Conservation (phyloP, 208 protist species). For the Trypanosoma scelopori region DNA sequence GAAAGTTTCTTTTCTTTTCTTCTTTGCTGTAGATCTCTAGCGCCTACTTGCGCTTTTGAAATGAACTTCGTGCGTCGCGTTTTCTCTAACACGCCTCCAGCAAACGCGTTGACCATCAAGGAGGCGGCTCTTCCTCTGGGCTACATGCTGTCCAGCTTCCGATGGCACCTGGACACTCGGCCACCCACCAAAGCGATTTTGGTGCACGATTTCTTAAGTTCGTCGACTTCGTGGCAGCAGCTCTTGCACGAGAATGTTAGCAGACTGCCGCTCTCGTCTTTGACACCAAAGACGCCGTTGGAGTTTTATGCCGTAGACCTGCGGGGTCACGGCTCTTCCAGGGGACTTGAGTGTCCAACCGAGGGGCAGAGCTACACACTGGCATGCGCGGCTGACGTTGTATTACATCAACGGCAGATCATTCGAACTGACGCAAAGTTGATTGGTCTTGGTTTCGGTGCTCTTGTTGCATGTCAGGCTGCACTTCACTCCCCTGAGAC, state of each 20-base stretch:
- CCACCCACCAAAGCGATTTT: constrained; percentile 61
- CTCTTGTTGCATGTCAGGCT: constrained; percentile 59
- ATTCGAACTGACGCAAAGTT: constrained; percentile 41
- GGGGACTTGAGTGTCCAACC: constrained; percentile 15
- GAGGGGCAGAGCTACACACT: constrained; percentile 32
- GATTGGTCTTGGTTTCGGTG: constrained; percentile 70
- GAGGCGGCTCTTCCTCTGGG: constrained; percentile 36
- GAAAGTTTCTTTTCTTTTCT: constrained; percentile 11
- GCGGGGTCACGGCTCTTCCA: constrained; percentile 71
- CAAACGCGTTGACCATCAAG: constrained; percentile 4
- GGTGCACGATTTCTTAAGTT: constrained; percentile 77
- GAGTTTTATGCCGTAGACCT: constrained; percentile 83
- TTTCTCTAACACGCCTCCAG: constrained; percentile 7
- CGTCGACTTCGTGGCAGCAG: constrained; percentile 57
- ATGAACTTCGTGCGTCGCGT: constrained; percentile 30
- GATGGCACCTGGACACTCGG: constrained; percentile 81
- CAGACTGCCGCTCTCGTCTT: constrained; percentile 39
- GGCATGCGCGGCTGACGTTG: constrained; percentile 59
- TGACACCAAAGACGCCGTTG: constrained; percentile 56
- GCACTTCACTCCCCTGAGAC: constrained; percentile 55
- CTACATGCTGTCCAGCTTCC: constrained; percentile 66
- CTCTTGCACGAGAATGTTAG: constrained; percentile 45
- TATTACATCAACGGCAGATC: constrained; percentile 53
- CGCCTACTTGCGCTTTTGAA: neutral
- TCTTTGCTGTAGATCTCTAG: neutral